Evolutionary conservation across 192 early-diverging fungal species (phyloP).

Genomic region (Coemansia sp.): DNA sequence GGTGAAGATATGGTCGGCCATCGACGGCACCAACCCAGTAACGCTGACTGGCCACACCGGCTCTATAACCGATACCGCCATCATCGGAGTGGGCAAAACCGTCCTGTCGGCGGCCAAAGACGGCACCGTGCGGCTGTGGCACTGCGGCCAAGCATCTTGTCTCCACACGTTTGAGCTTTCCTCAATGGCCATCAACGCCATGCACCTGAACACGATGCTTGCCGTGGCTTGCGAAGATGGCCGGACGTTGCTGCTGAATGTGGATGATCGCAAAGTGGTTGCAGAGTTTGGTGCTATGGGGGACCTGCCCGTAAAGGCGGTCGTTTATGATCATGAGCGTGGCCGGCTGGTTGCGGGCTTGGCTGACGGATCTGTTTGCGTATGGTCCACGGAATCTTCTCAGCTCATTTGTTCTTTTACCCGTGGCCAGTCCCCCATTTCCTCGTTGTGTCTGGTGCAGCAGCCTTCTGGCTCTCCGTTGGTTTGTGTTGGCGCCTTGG

Average conservation of each 20-base stretch:
- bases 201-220: constrained; percentile 17
- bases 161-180: constrained; percentile 35
- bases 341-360: constrained; percentile 17
- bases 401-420: constrained; percentile 18
- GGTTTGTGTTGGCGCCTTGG: constrained; percentile 39
- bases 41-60: constrained; percentile 66
- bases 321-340: constrained; percentile 22
- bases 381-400: constrained; percentile 13
- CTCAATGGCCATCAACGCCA: constrained; percentile 20
- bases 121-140: constrained; percentile 46
- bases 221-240: constrained; percentile 41
- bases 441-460: constrained; percentile 29
- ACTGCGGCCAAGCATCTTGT: constrained; percentile 27
- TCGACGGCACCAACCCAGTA: constrained; percentile 71
- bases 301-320: constrained; percentile 26
- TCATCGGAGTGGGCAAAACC: constrained; percentile 65
- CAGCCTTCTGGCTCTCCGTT: constrained; percentile 3
- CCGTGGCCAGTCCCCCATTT: constrained; percentile 30
- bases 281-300: constrained; percentile 17
- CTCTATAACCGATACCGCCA: constrained; percentile 63
- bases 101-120: constrained; percentile 56
- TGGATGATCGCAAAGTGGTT: constrained; percentile 3
- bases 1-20: constrained; percentile 70
- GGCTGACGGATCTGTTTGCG: constrained; percentile 29
- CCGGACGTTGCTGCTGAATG: constrained; percentile 24